Conservation (phyloP, 148 eudicot genomes). For the Cornus controversa region DNA sequence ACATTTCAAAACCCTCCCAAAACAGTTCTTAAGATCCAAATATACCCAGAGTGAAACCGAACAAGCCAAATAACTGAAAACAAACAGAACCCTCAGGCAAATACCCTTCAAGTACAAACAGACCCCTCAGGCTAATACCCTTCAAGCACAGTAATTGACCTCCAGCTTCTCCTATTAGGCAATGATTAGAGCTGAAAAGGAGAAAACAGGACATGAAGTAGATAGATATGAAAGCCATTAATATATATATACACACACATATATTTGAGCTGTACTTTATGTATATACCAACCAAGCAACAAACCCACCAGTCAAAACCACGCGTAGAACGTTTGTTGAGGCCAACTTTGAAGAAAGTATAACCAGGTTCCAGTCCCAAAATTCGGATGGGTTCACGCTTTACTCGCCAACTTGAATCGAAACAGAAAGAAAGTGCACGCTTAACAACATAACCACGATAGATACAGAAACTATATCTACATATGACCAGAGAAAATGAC, state of each 20-base stretch:
- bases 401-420: too few relatives aligned
- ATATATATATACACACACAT: too few relatives aligned
- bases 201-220: background rate
- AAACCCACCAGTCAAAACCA: constrained; percentile 11
- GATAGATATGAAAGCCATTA: background rate
- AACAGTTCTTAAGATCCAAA: background rate
- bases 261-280: background rate
- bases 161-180: background rate
- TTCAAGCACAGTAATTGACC: background rate
- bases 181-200: background rate
- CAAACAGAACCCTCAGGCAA: background rate
- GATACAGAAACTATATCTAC: background rate
- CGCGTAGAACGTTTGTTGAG: constrained; percentile 10
- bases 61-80: background rate
- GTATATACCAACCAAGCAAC: background rate
- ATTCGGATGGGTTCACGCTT: background rate
- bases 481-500: background rate
- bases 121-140: background rate
- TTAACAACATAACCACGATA: background rate
- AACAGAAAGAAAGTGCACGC: too few relatives aligned
- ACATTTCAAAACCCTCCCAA: background rate
- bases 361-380: too few relatives aligned
- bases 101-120: background rate
- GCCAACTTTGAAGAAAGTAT: background rate
- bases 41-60: background rate